phyloP scores from a whole-genome alignment of 495 filamentous ascomycete genomes.

The Aeminium ludgeri region DNA sequence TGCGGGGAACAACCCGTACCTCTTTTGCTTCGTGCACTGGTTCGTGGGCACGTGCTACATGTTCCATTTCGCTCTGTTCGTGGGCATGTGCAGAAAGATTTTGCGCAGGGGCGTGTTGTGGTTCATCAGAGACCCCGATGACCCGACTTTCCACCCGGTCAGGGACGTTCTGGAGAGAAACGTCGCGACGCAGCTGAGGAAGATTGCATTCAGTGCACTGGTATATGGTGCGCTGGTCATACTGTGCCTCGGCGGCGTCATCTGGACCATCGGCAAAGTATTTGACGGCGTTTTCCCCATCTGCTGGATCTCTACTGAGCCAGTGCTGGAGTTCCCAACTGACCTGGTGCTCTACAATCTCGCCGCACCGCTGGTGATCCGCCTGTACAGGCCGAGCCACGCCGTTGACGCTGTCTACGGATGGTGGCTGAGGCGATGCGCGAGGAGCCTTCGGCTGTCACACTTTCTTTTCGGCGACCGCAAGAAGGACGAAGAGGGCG shows the following conservation, averaged over 20 bases:
- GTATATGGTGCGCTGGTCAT: constrained; percentile 91
- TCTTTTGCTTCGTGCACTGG: constrained; percentile 93
- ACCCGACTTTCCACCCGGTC: constrained; percentile 95
- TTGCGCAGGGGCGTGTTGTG: constrained; percentile 88
- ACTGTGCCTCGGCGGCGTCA: constrained; percentile 82
- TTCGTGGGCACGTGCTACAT: constrained; percentile 98
- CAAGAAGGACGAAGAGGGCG: constrained; percentile 66
- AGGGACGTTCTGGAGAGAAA: constrained; percentile 90
- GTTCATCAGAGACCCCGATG: constrained; percentile 96
- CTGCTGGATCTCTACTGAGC: constrained; percentile 78
- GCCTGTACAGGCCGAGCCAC: constrained; percentile 68
- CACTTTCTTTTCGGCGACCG: constrained; percentile 86
- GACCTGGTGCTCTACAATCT: constrained; percentile 96
- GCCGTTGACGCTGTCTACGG: constrained; percentile 68
- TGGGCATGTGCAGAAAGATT: constrained; percentile 97
- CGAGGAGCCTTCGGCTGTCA: constrained; percentile 59
- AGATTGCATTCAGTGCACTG: constrained; percentile 88
- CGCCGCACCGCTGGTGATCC: constrained; percentile 68
- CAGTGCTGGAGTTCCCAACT: constrained; percentile 83
- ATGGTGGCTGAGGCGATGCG: constrained; percentile 93
- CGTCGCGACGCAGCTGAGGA: constrained; percentile 81
- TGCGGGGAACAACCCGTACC: constrained; percentile 56
- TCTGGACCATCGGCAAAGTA: constrained; percentile 65
- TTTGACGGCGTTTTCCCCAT: constrained; percentile 65
- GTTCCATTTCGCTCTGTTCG: constrained; percentile 98